phyloP scores from a whole-genome alignment of 2,329 filamentous ascomycete genomes.

The Botrytis tulipae region DNA sequence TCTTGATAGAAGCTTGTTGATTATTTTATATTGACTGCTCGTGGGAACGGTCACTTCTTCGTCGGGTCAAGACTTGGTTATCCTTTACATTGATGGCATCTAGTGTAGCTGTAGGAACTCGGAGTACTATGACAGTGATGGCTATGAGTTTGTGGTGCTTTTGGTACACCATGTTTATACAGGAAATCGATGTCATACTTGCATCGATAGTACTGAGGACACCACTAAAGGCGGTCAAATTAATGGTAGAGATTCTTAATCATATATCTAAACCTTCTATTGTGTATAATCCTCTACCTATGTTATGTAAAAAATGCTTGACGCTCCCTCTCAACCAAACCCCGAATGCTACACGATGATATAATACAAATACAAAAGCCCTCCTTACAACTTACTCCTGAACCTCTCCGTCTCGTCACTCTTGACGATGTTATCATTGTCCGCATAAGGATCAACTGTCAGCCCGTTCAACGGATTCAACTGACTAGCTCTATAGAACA shows the following conservation, averaged over 20 bases:
- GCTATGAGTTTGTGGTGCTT: background rate
- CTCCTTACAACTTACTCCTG: conserved; percentile 50
- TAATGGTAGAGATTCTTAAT: background rate
- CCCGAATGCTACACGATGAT: background rate
- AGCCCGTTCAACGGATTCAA: conserved; percentile 71
- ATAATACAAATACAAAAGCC: background rate
- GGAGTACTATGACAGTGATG: background rate
- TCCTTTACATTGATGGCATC: background rate
- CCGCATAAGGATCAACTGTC: conserved; percentile 70
- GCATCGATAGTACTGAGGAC: background rate
- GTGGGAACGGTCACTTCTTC: background rate
- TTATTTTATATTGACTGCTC: background rate
- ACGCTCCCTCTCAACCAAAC: background rate
- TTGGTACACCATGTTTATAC: background rate
- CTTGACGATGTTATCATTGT: conserved; percentile 60
- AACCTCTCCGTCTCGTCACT: conserved; percentile 49
- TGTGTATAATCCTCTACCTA: background rate
- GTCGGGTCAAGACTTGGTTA: background rate
- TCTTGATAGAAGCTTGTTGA: background rate
- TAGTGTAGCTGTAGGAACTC: background rate
- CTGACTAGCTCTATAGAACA: conserved; percentile 70
- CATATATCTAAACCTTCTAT: background rate
- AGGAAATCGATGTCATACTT: background rate
- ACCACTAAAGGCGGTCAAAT: background rate
- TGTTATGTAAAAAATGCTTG: background rate